phyloP scores from a whole-genome alignment of 345 rosid species.

The Dovyalis caffra region DNA sequence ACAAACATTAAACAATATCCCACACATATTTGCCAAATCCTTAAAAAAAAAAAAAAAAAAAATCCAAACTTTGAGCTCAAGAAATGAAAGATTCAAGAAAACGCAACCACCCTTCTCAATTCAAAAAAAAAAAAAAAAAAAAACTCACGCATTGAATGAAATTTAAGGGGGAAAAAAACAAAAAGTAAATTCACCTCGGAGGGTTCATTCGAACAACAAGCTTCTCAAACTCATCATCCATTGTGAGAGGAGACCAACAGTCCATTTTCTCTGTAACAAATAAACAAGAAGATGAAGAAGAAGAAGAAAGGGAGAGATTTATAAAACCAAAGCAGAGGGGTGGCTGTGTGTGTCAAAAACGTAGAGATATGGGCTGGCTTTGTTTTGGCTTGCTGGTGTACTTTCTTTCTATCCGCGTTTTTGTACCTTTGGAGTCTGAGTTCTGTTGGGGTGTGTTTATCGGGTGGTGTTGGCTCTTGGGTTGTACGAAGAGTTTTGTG shows the following conservation, averaged over 20 bases:
- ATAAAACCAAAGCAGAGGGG: neutral
- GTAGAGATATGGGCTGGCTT: constrained; percentile 8
- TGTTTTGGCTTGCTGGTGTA: neutral
- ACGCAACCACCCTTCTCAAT: constrained; percentile 16
- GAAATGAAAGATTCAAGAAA: constrained; percentile 13
- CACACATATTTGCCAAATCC: constrained; percentile 13
- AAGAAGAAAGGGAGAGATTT: neutral
- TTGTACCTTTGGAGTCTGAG: constrained; percentile 13
- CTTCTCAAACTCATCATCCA: constrained; percentile 70
- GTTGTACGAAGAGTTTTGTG: constrained; percentile 47
- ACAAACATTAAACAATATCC: constrained; percentile 11
- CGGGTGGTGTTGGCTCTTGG: constrained; percentile 44
- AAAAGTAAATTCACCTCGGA: constrained; percentile 48
- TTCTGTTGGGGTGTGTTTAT: constrained; percentile 22
- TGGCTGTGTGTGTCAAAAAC: neutral
- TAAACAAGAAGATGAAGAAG: neutral
- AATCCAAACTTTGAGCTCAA: constrained; percentile 9
- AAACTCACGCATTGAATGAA: neutral
- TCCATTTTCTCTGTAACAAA: constrained; percentile 45
- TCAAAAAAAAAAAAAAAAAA: too few relatives aligned
- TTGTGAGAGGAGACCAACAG: constrained; percentile 50
- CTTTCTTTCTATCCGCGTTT: neutral
- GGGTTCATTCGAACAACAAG: constrained; percentile 77
- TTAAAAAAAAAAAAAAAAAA: constrained; percentile 19
- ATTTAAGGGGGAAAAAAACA: neutral